Base-by-base conservation (phyloP, 2,329 filamentous ascomycete genomes). In the Ophiocordyceps camponoti-floridani region DNA sequence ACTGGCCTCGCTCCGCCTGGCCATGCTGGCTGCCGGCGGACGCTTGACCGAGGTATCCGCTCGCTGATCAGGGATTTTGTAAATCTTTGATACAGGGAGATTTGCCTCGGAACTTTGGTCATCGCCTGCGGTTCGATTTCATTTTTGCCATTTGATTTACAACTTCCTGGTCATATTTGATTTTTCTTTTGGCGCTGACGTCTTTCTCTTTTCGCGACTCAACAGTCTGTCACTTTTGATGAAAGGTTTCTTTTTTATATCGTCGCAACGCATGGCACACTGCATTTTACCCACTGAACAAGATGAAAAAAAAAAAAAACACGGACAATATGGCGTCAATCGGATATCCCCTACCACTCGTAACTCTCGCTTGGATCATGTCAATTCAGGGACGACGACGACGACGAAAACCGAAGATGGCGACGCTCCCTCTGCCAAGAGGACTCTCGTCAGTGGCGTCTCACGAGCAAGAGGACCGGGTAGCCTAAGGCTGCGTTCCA, bases 281-380 rank as follows among this genome's bases (percentile, higher is more conserved):
- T 51, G 52, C 46, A 47, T 48, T 56, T 48, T 45, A 37, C 43
- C 44, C 35, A 10, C 16, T 19, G 14, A 35, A 35, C 4, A 5
- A 35, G n/a, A 35, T 33, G 5, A 12, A 37, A 14, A 37, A n/a
- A 37, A 37, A 33, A n/a, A 37, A 48, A 48, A 51, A 49, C 47
- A 49, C 52, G 45, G 55, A 52, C 48, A 52, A 53, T 50, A 54
- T 48, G 52, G 50, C 55, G 53, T 58, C 53, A 53, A 53, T 53
- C 49, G 56, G 55, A 53, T 50, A 30, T 30, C 50, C 49, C 48
- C 50, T 52, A 13, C 52, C 28, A 41, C 42, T 45, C 9, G 47
- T 51, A 41, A 42, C 42, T 47, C 43, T 44, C 44, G 44, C 46
- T 35, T 42, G 42, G 43, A 16, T 6, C n/a, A 8, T 38, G 35